phyloP scores from a whole-genome alignment of 139 green algal species.

The Chlorella sp. region DNA sequence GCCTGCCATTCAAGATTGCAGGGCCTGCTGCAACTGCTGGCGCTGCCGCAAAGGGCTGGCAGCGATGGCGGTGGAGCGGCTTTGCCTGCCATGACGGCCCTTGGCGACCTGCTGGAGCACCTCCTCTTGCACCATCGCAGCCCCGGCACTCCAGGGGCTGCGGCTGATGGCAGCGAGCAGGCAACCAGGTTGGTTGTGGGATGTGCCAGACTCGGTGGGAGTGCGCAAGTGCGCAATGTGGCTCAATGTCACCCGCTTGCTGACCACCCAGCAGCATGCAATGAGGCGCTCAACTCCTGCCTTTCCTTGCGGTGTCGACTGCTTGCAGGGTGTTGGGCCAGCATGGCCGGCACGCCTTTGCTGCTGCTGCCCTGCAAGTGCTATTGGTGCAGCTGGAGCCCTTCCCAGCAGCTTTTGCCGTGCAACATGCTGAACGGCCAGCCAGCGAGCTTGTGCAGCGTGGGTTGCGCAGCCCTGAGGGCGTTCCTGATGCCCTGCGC shows the following conservation, averaged over 20 bases:
- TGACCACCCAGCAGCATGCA: no score
- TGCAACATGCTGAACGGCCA: neutral
- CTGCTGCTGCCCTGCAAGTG: neutral
- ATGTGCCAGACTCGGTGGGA: no score
- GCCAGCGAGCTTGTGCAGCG: neutral
- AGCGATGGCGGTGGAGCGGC: neutral
- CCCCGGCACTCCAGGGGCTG: no score
- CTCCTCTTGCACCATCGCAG: neutral
- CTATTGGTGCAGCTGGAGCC: slow-evolving; percentile 34
- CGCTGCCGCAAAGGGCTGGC: neutral
- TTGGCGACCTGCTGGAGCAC: slow-evolving; percentile 30
- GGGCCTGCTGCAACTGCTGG: slow-evolving; percentile 30
- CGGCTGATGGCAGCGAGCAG: neutral
- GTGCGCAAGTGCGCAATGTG: no score
- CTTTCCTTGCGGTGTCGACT: neutral
- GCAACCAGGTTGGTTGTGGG: neutral
- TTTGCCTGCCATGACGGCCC: slow-evolving; percentile 8
- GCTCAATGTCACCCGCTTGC: no score
- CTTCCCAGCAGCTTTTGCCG: neutral
- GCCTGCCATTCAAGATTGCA: neutral
- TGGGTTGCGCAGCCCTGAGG: neutral
- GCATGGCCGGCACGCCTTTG: slow-evolving; percentile 8
- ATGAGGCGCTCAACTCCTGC: no score
- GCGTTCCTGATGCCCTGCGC: slow-evolving; percentile 15
- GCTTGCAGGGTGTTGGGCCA: neutral